Evolutionary conservation across 2,329 filamentous ascomycete genomes (phyloP), one percentile per base, ranked within the genome.

Genomic region (Neodidymelliopsis sp.): DNA sequence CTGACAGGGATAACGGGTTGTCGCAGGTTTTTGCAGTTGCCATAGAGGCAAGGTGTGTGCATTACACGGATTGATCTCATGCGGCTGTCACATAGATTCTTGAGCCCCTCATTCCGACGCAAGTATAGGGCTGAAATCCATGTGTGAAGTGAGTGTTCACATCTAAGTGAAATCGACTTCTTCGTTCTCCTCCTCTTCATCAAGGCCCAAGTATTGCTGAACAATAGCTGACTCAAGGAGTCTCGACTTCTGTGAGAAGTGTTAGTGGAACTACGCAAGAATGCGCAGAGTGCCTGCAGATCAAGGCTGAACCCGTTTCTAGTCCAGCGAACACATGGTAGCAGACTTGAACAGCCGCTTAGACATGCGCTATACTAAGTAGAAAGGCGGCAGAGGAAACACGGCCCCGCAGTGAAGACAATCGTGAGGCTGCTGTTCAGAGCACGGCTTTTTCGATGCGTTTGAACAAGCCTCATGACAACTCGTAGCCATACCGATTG

Each of bases 211-310:
- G 44, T 74, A 74, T 10, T 56, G 57, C 39, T 63, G 52, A 10
- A 74, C 69, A 4, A 57, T 47, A 19, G 67, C 59, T 10, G 66
- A 66, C 39, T 72, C 57, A 13, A 73, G 46, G 6, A 74, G 60
- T 27, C 43, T 53, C 13, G 60, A 42, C 57, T 70, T 73, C 69
- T 74, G 52, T 47, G 12, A 15, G n/a, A 23, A 16, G 12, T 13
- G 51, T 64, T 38, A 63, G 56, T 48, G 16, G 11, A 8, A 6
- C 6, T 38, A 15, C 4, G 9, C 34, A 7, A 20, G 4, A 22
- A 16, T 36, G 9, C n/a, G 15, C 11, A 41, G 15, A 30, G n/a
- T 25, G 20, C 25, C 12, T 37, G 25, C 24, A 29, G 25, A 7
- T 19, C 25, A 34, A 37, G 25, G 25, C 13, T 23, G 19, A 33